A percentile compares a stretch with the other conserved stretches of the same genome.
These are phyloP conservation scores for Emericellopsis cladophorae DNA, from an alignment of 2,329 filamentous ascomycete species.

Conservation along the genomic window DNA sequence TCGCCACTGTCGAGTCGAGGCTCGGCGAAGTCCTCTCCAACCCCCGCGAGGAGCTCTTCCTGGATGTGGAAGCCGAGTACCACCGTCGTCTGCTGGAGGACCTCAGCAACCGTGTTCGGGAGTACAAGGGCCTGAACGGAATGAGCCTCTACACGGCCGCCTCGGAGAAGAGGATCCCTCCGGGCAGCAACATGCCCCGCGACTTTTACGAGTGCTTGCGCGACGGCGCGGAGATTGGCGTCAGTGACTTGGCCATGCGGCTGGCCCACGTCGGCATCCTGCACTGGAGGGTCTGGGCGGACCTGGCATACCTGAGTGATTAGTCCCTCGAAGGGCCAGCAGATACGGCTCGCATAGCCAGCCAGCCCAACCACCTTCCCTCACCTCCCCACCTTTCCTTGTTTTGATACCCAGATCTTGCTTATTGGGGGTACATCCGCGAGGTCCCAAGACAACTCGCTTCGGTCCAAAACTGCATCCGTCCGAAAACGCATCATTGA, in stretches of 20 bases:
- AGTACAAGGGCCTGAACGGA: constrained; percentile 38
- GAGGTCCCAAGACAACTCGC: too few species aligned
- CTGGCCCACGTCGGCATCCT: constrained; percentile 74
- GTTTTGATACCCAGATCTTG: too few species aligned
- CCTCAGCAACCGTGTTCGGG: constrained; percentile 34
- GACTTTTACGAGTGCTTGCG: constrained; percentile 20
- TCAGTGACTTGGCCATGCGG: constrained; percentile 60
- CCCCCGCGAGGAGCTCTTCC: constrained; percentile 28
- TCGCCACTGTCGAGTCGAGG: constrained; percentile 35
- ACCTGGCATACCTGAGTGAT: constrained; percentile 47
- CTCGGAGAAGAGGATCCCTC: constrained; percentile 21
- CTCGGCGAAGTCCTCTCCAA: constrained; percentile 31
- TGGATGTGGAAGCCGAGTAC: constrained; percentile 35
- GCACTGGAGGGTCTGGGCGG: constrained; percentile 83
- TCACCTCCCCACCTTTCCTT: too few species aligned
- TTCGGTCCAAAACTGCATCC: too few species aligned
- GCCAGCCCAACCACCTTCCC: too few species aligned
- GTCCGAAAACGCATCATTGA: too few species aligned
- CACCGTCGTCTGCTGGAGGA: constrained; percentile 34
- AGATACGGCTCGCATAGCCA: too few species aligned
- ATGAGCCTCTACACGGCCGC: constrained; percentile 42
- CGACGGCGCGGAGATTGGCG: constrained; percentile 33
- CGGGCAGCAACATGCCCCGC: constrained; percentile 13
- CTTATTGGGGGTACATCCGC: too few species aligned
- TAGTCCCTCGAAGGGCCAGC: background rate